These are phyloP conservation scores for Grosmannia serpens DNA, from an alignment of 2,329 filamentous ascomycete genomes.

Conservation along the genomic window DNA sequence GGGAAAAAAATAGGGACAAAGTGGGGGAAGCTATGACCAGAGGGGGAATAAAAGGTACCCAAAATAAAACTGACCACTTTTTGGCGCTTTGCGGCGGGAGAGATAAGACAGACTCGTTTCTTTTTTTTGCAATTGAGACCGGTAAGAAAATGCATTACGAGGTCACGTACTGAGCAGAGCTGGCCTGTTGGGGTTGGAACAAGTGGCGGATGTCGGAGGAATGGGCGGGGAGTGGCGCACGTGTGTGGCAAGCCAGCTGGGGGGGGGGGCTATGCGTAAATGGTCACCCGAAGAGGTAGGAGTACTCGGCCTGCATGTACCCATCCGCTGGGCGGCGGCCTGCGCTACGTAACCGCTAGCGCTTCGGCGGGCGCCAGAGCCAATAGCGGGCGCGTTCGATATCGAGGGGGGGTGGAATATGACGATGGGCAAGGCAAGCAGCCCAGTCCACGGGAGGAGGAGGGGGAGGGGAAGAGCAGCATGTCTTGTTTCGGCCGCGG, in stretches of 20 bases:
- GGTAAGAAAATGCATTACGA: not conserved
- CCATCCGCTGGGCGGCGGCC: not conserved
- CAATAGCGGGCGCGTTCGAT: not conserved
- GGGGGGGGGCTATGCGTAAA: not conserved
- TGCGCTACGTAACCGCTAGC: not conserved
- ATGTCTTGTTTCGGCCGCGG: not conserved
- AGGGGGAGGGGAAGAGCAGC: not conserved
- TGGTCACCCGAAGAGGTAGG: not conserved
- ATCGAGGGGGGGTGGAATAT: not conserved
- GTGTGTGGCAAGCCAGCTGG: not conserved
- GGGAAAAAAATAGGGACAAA: constrained; percentile 8
- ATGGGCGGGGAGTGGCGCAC: not conserved
- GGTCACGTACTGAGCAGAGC: not conserved
- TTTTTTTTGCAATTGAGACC: not conserved
- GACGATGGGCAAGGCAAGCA: not conserved
- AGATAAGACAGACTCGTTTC: not conserved
- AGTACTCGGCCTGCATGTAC: constrained; percentile 2
- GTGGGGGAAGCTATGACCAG: constrained; percentile 7
- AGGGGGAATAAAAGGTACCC: not conserved
- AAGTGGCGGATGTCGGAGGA: not conserved
- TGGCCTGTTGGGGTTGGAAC: not conserved
- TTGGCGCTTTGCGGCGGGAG: not conserved
- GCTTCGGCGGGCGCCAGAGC: not conserved
- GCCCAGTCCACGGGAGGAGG: not conserved
- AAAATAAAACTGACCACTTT: constrained; percentile 3